phyloP scores from a whole-genome alignment of 2,329 filamentous ascomycete species.

The Colletotrichum musae region DNA sequence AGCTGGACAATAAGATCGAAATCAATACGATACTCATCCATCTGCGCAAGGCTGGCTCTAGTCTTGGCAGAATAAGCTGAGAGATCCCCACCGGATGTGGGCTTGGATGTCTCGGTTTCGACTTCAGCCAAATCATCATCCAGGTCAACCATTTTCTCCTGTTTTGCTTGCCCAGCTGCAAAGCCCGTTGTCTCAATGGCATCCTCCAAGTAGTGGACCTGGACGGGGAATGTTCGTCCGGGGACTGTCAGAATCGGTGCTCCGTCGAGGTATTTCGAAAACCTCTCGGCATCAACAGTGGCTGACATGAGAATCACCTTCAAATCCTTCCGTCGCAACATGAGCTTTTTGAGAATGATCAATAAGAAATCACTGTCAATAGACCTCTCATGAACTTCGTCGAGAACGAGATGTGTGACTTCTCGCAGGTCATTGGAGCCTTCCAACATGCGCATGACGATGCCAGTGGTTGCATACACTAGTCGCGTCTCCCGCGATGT shows the following conservation, averaged over 20 bases:
- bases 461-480: constrained; percentile 90
- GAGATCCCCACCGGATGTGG: constrained; percentile 69
- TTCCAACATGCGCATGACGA: constrained; percentile 98
- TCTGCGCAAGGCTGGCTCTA: constrained; percentile 78
- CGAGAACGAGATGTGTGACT: constrained; percentile 94
- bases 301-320: constrained; percentile 98
- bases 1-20: constrained; percentile 88
- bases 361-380: constrained; percentile 98
- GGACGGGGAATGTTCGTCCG: constrained; percentile 92
- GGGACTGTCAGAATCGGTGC: constrained; percentile 93
- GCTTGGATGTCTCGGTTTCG: constrained; percentile 60
- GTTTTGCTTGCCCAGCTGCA: constrained; percentile 59
- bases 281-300: constrained; percentile 92
- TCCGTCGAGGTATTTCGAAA: constrained; percentile 88
- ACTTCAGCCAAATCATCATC: constrained; percentile 72
- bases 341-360: constrained; percentile 88
- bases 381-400: constrained; percentile 95
- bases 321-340: constrained; percentile 82
- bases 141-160: constrained; percentile 72
- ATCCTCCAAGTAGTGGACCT: constrained; percentile 91
- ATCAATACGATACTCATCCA: constrained; percentile 94
- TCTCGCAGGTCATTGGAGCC: constrained; percentile 88
- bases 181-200: constrained; percentile 91
- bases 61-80: constrained; percentile 84
- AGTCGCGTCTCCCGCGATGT: constrained; percentile 85